Conservation (phyloP, 257 asterid genomes). For the Ballota nigra region DNA sequence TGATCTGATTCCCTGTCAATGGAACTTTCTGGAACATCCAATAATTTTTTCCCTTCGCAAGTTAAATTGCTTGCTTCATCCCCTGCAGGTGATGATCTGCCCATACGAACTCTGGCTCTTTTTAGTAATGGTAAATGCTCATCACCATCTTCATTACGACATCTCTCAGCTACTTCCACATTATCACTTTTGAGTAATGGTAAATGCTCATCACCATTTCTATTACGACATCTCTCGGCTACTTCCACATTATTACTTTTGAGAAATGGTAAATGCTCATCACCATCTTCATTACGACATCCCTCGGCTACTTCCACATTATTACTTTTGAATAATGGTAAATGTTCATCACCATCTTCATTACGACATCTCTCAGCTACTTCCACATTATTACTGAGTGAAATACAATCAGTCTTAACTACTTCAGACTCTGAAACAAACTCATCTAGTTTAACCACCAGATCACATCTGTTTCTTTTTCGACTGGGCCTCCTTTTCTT, state of each 20-base stretch:
- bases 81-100: conserved; percentile 47
- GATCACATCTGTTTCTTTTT: conserved; percentile 51
- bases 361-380: conserved; percentile 26
- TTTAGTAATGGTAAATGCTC: conserved; percentile 86
- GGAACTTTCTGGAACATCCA: conserved; percentile 37
- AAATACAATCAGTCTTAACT: conserved; percentile 32
- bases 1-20: conserved; percentile 31
- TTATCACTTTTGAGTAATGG: background rate
- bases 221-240: background rate
- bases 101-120: conserved; percentile 91
- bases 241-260: conserved; percentile 37
- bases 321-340: conserved; percentile 73
- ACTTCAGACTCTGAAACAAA: conserved; percentile 42
- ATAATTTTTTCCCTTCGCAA: conserved; percentile 39
- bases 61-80: conserved; percentile 34
- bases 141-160: conserved; percentile 71
- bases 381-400: conserved; percentile 33
- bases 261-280: conserved; percentile 81
- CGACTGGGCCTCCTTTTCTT: conserved; percentile 77
- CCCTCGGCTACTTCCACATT: conserved; percentile 35
- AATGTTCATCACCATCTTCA: conserved; percentile 84
- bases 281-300: conserved; percentile 64
- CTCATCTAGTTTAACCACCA: conserved; percentile 35
- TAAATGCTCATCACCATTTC: background rate
- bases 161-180: conserved; percentile 34